Base-by-base conservation (phyloP, 352 stramenopile species). In the Peronospora belbahrii region DNA sequence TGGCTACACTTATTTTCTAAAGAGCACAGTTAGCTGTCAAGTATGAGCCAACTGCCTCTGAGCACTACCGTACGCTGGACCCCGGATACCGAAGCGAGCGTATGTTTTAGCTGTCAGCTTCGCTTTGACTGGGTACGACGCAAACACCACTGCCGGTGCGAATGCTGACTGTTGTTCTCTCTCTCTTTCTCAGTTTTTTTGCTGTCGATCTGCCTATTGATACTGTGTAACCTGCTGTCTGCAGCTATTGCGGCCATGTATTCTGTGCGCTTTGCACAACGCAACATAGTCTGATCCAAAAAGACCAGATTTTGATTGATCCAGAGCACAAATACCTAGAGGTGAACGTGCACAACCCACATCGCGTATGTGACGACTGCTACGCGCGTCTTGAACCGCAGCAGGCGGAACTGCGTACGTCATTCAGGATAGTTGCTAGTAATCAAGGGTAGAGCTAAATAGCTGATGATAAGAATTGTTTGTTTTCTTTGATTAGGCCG, bases 101-200 rank as follows among this genome's bases (percentile, higher is more conserved):
- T 90, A 24, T 94, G 82, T 65, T 68, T 67, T 30, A 65, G 72
- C 43, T 94, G 82, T 34, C 71, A 87, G 28, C 66, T 91, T 41
- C 65, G 89, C 43, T 94, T 94, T 56, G 82, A 94, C 63, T 94
- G 82, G 82, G 70, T 89, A 53, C 83, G 83, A 5, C 82, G 82
- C 49, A 89, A 92, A 43, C 88, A 97, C 56, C 84, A 96, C 62
- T 96, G 88, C 67, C 70, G 87, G 66, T 77, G 30, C 28, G 51
- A n/a, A n/a, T n/a, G n/a, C n/a, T 34, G 17, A 3, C 5, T 15
- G 3, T 34, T 4, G 28, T 34, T 27, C 7, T 2, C 49, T 30
- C 8, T 52, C 23, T 42, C 10, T 55, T 27, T n/a, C 13, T 42
- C 4, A 6, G 6, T 42, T 2, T 22, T 41, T 4, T 27, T 17